phyloP scores from a whole-genome alignment of 116 monocot genomes.

The Phalaenopsis hybrid region DNA sequence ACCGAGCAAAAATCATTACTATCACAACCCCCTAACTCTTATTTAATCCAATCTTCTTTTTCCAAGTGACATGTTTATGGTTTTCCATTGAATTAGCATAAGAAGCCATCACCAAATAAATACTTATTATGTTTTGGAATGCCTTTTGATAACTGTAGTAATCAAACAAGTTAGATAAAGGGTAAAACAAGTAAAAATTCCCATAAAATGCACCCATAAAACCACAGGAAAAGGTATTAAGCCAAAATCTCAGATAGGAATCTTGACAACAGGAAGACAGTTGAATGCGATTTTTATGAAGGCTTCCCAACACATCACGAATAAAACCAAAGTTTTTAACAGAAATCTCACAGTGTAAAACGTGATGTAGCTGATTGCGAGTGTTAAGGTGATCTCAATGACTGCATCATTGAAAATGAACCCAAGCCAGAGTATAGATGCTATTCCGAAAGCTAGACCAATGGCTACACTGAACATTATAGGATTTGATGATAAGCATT shows the following conservation, averaged over 20 bases:
- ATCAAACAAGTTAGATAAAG: not conserved
- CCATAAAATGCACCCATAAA: not conserved
- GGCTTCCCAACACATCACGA: not conserved
- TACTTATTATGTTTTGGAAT: not conserved
- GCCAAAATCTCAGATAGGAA: slow-evolving; percentile 2
- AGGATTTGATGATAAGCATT: not conserved
- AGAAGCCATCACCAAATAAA: not conserved
- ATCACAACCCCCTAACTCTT: not conserved
- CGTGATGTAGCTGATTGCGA: slow-evolving; percentile 93
- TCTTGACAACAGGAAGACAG: not conserved
- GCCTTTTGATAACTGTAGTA: not conserved
- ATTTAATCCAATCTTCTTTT: not conserved
- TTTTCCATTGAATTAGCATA: not conserved
- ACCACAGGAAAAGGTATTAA: not conserved
- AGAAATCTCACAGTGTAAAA: slow-evolving; percentile 72
- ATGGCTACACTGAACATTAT: slow-evolving; percentile 64
- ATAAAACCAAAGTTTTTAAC: slow-evolving; percentile 4
- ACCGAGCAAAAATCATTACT: too few species aligned
- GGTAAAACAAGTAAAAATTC: not conserved
- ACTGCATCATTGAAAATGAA: slow-evolving; percentile 97
- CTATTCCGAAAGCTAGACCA: slow-evolving; percentile 89
- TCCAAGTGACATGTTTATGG: not conserved
- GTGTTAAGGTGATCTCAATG: slow-evolving; percentile 86
- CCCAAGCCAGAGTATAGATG: slow-evolving; percentile 87
- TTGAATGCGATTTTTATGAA: not conserved